Evolutionary conservation across 192 early-diverging fungal genomes (phyloP).

Genomic region (Backusella morwellensis): DNA sequence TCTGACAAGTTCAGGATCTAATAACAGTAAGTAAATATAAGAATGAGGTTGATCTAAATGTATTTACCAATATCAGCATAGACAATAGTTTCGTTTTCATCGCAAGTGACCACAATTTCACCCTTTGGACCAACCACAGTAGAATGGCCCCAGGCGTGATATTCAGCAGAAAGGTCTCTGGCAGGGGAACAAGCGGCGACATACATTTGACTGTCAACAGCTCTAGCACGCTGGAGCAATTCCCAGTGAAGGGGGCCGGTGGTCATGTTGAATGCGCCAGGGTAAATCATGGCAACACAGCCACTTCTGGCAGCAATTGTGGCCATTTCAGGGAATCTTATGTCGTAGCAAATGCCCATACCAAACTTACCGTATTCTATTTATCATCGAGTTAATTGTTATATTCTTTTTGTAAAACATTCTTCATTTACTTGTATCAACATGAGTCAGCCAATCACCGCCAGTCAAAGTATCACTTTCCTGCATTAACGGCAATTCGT

Average conservation of each 20-base stretch:
- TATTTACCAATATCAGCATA: constrained; percentile 70
- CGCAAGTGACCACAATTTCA: constrained; percentile 67
- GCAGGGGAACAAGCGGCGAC: constrained; percentile 97
- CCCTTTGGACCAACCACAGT: constrained; percentile 85
- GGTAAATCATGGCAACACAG: constrained; percentile 93
- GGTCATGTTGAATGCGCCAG: constrained; percentile 94
- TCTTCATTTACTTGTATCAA: constrained; percentile 62
- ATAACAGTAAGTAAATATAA: neutral
- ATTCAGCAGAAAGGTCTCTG: constrained; percentile 66
- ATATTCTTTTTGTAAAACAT: neutral
- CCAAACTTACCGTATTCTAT: constrained; percentile 83
- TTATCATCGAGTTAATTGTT: neutral
- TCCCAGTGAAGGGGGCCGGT: constrained; percentile 98
- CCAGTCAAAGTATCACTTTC: constrained; percentile 81
- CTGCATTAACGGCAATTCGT: constrained; percentile 7
- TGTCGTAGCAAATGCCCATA: constrained; percentile 96
- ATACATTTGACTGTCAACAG: constrained; percentile 93
- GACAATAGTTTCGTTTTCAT: constrained; percentile 75
- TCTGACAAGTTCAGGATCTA: constrained; percentile 59
- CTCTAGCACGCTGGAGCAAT: constrained; percentile 73
- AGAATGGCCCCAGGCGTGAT: constrained; percentile 95
- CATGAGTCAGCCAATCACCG: constrained; percentile 74
- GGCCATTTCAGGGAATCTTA: constrained; percentile 95
- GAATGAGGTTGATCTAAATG: neutral
- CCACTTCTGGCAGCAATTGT: constrained; percentile 88